Evolutionary conservation across 2,329 filamentous ascomycete species (phyloP).

Genomic region (Periconia sp.): DNA sequence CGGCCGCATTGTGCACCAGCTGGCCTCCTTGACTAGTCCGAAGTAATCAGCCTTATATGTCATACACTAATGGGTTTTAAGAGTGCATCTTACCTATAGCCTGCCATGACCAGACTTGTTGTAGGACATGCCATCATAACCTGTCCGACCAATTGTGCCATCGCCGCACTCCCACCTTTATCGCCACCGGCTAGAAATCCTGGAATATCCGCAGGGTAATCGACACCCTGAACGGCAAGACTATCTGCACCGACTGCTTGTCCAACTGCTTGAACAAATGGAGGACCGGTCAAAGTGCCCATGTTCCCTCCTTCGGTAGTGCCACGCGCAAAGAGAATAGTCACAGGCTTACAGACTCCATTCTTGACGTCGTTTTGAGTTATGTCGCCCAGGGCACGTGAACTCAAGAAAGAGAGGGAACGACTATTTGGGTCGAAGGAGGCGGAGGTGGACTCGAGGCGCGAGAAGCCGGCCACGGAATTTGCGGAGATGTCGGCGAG

Average conservation of each 20-base stretch:
- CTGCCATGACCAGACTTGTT: constrained; percentile 55
- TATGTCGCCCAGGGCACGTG: constrained; percentile 25
- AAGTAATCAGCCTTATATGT: not conserved
- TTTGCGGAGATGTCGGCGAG: constrained; percentile 5
- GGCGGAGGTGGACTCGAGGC: constrained; percentile 4
- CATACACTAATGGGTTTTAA: constrained; percentile 1
- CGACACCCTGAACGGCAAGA: constrained; percentile 61
- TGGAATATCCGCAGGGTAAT: constrained; percentile 43
- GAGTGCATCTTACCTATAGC: constrained; percentile 51
- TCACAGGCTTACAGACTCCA: constrained; percentile 53
- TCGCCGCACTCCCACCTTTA: not conserved
- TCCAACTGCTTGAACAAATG: constrained; percentile 56
- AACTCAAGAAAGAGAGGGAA: constrained; percentile 14
- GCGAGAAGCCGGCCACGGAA: not conserved
- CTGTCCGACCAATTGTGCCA: constrained; percentile 1
- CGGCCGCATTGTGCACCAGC: constrained; percentile 54
- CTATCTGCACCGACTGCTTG: constrained; percentile 48
- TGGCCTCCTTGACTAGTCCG: constrained; percentile 45
- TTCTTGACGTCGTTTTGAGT: constrained; percentile 36
- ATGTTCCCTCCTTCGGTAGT: constrained; percentile 61
- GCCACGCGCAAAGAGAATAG: constrained; percentile 64
- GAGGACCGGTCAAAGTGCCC: constrained; percentile 57
- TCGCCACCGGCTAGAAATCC: constrained; percentile 1
- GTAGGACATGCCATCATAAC: constrained; percentile 52
- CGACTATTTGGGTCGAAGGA: constrained; percentile 5